Conservation (phyloP, 1,139 yeast species). For the Debaryomyces fabryi region DNA sequence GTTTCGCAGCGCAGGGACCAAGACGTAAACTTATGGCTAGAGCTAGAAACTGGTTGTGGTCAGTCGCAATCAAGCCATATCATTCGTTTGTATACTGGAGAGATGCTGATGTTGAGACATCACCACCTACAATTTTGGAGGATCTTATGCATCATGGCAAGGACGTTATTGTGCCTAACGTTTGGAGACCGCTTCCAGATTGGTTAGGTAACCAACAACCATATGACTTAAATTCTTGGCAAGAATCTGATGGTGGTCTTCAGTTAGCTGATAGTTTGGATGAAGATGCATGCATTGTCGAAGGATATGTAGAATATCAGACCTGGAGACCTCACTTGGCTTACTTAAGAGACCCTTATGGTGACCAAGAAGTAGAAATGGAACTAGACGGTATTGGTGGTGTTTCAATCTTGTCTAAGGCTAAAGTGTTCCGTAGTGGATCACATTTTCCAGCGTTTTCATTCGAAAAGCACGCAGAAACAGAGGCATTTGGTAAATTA, state of each 20-base stretch:
- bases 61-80: slow-evolving; percentile 54
- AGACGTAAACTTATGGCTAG: slow-evolving; percentile 56
- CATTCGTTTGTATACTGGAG: slow-evolving; percentile 59
- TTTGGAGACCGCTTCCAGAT: slow-evolving; percentile 90
- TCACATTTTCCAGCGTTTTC: slow-evolving; percentile 90
- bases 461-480: slow-evolving; percentile 88
- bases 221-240: slow-evolving; percentile 90
- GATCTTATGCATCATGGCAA: slow-evolving; percentile 58
- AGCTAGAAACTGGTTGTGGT: slow-evolving; percentile 58
- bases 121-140: slow-evolving; percentile 52
- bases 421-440: slow-evolving; percentile 77
- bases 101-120: slow-evolving; percentile 58
- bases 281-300: slow-evolving; percentile 89
- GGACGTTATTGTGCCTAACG: slow-evolving; percentile 73
- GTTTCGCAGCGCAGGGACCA: slow-evolving; percentile 58
- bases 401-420: slow-evolving; percentile 80
- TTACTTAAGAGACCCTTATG: slow-evolving; percentile 81
- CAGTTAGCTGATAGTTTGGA: slow-evolving; percentile 75
- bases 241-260: slow-evolving; percentile 80
- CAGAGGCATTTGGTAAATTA: slow-evolving; percentile 90
- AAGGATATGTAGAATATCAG: slow-evolving; percentile 89
- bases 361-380: slow-evolving; percentile 85
- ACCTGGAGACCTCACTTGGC: slow-evolving; percentile 94
- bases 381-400: slow-evolving; percentile 92
- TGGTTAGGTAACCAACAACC: slow-evolving; percentile 91